These are phyloP conservation scores for Termitomyces sp. DNA, from an alignment of 768 basidiomycete genomes.

Conservation along the genomic window DNA sequence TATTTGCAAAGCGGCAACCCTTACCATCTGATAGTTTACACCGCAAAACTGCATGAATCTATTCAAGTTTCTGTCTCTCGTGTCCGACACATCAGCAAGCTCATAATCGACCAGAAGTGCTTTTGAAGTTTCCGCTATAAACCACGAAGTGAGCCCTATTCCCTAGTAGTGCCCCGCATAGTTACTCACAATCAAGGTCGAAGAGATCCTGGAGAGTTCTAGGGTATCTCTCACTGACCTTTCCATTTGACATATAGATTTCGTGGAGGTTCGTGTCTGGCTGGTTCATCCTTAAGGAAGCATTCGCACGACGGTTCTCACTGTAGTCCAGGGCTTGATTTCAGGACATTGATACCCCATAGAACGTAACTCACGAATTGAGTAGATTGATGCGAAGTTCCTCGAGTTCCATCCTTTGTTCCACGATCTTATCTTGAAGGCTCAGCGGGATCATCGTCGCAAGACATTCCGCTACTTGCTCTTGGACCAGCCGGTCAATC, in stretches of 20 bases:
- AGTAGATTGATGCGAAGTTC: constrained; percentile 44
- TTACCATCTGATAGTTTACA: constrained; percentile 56
- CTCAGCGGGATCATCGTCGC: constrained; percentile 42
- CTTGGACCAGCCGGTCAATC: constrained; percentile 48
- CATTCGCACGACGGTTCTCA: constrained; percentile 56
- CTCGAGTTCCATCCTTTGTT: constrained; percentile 43
- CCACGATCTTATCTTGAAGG: constrained; percentile 45
- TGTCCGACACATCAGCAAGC: constrained; percentile 33
- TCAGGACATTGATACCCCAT: neutral
- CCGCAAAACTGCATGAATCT: constrained; percentile 55
- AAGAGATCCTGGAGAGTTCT: constrained; percentile 51
- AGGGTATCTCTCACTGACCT: constrained; percentile 47
- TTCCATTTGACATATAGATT: constrained; percentile 46
- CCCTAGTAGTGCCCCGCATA: neutral
- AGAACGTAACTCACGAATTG: constrained; percentile 48
- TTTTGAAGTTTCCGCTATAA: constrained; percentile 30
- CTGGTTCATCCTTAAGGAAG: constrained; percentile 39
- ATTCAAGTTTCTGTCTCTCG: constrained; percentile 50
- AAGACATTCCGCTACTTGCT: constrained; percentile 47
- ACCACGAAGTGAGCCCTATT: neutral
- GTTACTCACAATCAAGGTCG: constrained; percentile 44
- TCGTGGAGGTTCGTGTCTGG: constrained; percentile 39
- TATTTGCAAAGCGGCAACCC: neutral
- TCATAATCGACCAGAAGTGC: constrained; percentile 37
- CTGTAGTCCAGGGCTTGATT: constrained; percentile 26